A percentile compares a stretch with the other conserved stretches of the same genome.
Evolutionary conservation across 306 rosid genomes (phyloP).

Genomic region (Potentilla sterilis): DNA sequence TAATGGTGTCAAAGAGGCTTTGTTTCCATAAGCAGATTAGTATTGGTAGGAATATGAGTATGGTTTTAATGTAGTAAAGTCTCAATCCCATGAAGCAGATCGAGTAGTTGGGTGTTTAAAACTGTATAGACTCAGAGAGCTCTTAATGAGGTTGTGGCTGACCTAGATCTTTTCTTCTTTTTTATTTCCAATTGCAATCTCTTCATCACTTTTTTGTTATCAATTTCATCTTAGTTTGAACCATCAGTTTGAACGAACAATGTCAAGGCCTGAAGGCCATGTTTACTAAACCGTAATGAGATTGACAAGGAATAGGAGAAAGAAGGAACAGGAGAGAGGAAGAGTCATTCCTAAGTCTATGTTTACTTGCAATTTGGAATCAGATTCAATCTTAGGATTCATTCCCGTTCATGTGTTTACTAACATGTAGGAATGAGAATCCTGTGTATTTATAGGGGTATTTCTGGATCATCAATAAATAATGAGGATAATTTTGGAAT

Average conservation of each 20-base stretch:
- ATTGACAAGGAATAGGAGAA: too few relatives aligned
- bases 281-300: too few relatives aligned
- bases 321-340: too few relatives aligned
- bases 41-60: conserved; percentile 6
- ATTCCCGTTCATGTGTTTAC: too few relatives aligned
- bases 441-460: too few relatives aligned
- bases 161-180: background rate
- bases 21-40: conserved; percentile 9
- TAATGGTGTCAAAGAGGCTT: conserved; percentile 9
- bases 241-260: background rate
- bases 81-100: background rate
- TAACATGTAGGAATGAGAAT: too few relatives aligned
- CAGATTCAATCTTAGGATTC: too few relatives aligned
- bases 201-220: background rate
- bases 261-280: background rate
- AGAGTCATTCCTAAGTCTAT: too few relatives aligned
- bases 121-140: conserved; percentile 3
- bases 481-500: too few relatives aligned
- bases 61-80: background rate
- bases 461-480: too few relatives aligned
- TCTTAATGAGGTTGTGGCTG: conserved; percentile 1
- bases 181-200: background rate
- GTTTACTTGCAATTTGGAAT: too few relatives aligned
- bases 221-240: background rate
- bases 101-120: background rate